These are phyloP conservation scores for Globisporangium orthogonon DNA, from an alignment of 352 stramenopile genomes.

Conservation along the genomic window DNA sequence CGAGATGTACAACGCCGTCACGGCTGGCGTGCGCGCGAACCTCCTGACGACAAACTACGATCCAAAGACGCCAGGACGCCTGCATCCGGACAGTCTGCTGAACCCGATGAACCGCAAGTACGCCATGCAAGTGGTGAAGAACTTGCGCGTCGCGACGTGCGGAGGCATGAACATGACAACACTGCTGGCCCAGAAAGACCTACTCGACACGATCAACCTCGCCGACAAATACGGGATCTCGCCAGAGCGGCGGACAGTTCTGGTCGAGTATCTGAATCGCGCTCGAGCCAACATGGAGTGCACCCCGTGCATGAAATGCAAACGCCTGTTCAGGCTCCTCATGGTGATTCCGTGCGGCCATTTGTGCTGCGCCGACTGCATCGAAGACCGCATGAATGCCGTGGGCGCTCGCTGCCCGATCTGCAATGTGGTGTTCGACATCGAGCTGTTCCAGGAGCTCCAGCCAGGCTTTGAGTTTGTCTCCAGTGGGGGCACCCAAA, in stretches of 20 bases:
- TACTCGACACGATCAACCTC: conserved; percentile 58
- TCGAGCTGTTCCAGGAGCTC: conserved; percentile 86
- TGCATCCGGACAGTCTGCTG: conserved; percentile 66
- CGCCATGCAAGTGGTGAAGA: conserved; percentile 45
- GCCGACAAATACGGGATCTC: conserved; percentile 32
- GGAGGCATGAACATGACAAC: conserved; percentile 41
- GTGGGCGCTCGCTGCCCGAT: conserved; percentile 44
- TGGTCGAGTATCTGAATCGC: conserved; percentile 52
- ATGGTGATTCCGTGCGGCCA: conserved; percentile 91
- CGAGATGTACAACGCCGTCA: conserved; percentile 66
- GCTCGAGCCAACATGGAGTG: conserved; percentile 31
- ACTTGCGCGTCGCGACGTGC: conserved; percentile 56
- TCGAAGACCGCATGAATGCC: conserved; percentile 63
- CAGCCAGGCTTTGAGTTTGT: conserved; percentile 82
- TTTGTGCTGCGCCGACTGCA: conserved; percentile 91
- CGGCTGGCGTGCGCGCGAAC: conserved; percentile 53
- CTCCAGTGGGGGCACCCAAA: not conserved
- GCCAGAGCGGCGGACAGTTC: conserved; percentile 27
- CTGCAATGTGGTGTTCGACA: conserved; percentile 61
- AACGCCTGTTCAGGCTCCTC: conserved; percentile 75
- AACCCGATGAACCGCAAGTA: conserved; percentile 67
- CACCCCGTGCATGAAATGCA: conserved; percentile 81
- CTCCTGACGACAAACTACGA: conserved; percentile 77
- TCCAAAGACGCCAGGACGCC: conserved; percentile 39
- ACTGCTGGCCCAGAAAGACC: conserved; percentile 27